Percentiles rank a stretch among this genome's conserved stretches.
Conservation (phyloP, 2,329 filamentous ascomycete genomes). For the Ascochyta lentis region DNA sequence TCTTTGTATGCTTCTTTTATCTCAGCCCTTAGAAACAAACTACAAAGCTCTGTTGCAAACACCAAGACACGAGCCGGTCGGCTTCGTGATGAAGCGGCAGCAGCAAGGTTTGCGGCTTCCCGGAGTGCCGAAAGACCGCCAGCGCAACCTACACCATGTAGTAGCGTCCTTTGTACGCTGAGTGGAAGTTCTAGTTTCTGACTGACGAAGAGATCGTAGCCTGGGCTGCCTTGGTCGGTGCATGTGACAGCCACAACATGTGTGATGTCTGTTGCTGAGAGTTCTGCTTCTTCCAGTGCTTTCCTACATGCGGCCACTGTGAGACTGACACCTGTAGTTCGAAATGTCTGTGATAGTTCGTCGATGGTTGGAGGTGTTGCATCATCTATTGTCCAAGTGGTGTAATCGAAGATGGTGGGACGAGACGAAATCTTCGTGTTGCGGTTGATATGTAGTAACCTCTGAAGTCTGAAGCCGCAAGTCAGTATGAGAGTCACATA, state of each 20-base stretch:
- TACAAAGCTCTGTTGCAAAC: slow-evolving; percentile 64
- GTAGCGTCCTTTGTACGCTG: slow-evolving; percentile 43
- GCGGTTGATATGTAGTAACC: slow-evolving; percentile 21
- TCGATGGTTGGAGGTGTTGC: slow-evolving; percentile 25
- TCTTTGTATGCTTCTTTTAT: slow-evolving; percentile 63
- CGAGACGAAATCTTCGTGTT: slow-evolving; percentile 26
- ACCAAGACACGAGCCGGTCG: slow-evolving; percentile 69
- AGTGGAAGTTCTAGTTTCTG: slow-evolving; percentile 37
- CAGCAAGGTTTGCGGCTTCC: slow-evolving; percentile 68
- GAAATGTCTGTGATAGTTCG: slow-evolving; percentile 38
- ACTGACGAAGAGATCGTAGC: slow-evolving; percentile 49
- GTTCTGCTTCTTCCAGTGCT: slow-evolving; percentile 40
- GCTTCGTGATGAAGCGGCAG: slow-evolving; percentile 66
- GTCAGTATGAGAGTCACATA: neutral
- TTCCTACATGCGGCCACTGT: slow-evolving; percentile 41
- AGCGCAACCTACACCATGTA: slow-evolving; percentile 51
- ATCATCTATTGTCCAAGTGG: slow-evolving; percentile 18
- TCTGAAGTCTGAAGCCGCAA: slow-evolving; percentile 19
- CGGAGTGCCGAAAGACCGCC: slow-evolving; percentile 46
- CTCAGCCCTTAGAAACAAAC: slow-evolving; percentile 66
- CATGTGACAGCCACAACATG: slow-evolving; percentile 50
- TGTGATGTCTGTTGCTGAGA: slow-evolving; percentile 39
- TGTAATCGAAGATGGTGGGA: slow-evolving; percentile 13
- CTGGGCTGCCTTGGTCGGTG: slow-evolving; percentile 48
- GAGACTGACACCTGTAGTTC: slow-evolving; percentile 39